phyloP scores from a whole-genome alignment of 306 rosid genomes.

The Ormosia semicastrata region DNA sequence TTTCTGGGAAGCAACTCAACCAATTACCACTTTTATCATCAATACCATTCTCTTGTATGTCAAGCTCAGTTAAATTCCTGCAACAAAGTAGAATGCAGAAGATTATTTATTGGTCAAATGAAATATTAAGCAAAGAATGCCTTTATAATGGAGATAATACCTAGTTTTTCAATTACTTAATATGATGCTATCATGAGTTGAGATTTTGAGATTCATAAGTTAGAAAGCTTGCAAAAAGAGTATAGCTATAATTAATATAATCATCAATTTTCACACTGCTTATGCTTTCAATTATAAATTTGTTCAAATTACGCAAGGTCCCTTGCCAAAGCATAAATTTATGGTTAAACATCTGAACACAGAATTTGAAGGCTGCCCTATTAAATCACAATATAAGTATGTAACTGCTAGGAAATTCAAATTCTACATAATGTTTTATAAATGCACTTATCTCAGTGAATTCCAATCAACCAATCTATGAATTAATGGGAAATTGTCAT shows the following conservation, averaged over 20 bases:
- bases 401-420: neutral
- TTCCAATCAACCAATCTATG: slow-evolving; percentile 5
- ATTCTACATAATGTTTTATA: slow-evolving; percentile 2
- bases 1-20: slow-evolving; percentile 84
- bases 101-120: slow-evolving; percentile 16
- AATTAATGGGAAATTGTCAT: slow-evolving; percentile 4
- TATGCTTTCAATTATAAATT: neutral
- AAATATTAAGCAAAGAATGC: slow-evolving; percentile 1
- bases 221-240: neutral
- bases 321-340: neutral
- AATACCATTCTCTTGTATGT: slow-evolving; percentile 77
- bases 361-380: neutral
- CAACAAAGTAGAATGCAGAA: slow-evolving; percentile 27
- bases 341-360: neutral
- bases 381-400: neutral
- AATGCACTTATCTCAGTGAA: slow-evolving; percentile 5
- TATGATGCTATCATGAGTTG: neutral
- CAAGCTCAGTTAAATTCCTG: slow-evolving; percentile 82
- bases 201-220: neutral
- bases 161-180: neutral
- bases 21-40: slow-evolving; percentile 70
- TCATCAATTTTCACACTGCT: neutral
- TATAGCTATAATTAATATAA: neutral
- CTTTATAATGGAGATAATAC: slow-evolving; percentile 18
- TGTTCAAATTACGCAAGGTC: neutral